Base-by-base conservation (phyloP, 2,329 filamentous ascomycete species). In the Chrysoporthe deuterocubensis region DNA sequence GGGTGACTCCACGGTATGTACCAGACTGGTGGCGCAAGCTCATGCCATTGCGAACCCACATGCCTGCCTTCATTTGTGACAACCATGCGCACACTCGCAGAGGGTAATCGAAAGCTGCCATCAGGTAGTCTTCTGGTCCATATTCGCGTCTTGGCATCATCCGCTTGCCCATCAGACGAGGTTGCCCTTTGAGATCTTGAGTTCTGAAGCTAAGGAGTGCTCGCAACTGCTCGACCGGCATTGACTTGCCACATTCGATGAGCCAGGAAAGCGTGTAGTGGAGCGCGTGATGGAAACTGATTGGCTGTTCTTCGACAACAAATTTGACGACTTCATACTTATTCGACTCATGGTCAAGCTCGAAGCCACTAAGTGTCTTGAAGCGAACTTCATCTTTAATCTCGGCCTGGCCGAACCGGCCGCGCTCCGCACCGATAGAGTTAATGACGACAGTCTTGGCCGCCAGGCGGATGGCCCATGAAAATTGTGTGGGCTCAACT, bases 21-120 rank as follows among this genome's bases (percentile, higher is more conserved):
- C 92, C 92, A 77, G 96, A 96, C 79, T 99, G 96, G 77, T 99
- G 96, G 50, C 95, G 89, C 63, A 99, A 86, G 74, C 95, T 98
- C 75, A 99, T 93, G 2, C 96, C 96, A 76, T 99, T 99, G 66
- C 96, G 90, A 71, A 99, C 95, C 96, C 96, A 99, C 90, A 98
- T 97, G 63, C 94, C 93, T 21, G 95, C 94, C 78, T 97, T 97
- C 89, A 99, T 98, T 81, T 99, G 96, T 6, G 96, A 92, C 43
- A 99, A 84, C 96, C 96, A 99, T 26, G 93, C 94, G 76, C 94
- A 97, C 0, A 98, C 94, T 64, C 96, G 88, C 4, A 99, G 83
- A 0, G 96, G 95, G 74, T 93, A 97, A 77, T 99, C 96, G 74
- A 99, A 97, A 63, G 94, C 88, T 1, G 92, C 90, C 77, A 97